Evolutionary conservation across 306 rosid species (phyloP), one percentile per base, ranked within the genome.

Genomic region (Prunus dulcis): DNA sequence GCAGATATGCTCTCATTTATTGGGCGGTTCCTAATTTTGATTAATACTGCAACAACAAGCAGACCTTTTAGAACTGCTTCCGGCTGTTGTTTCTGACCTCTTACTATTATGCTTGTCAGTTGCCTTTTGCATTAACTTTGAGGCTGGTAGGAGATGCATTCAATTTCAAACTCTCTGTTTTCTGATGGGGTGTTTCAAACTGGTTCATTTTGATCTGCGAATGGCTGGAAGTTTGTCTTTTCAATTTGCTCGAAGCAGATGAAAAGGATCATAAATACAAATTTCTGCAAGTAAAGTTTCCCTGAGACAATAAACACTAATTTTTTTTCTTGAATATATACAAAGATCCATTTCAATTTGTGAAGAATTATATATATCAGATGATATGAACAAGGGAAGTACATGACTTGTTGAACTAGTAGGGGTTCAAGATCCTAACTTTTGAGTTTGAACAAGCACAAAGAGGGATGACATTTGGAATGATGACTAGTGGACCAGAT

Each of bases 21-120:
- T 30, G 88, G 90, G 4, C 92, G 96, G 93, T 79, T 91, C 84
- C 89, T 85, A 84, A 82, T 76, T 28, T 69, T 51, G 27, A 11
- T 22, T 72, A 53, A 12, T 53, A 7, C 32, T 47, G 45, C 62
- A 50, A 56, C 27, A 38, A 38, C 2, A 50, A 27, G 23, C 52
- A 19, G 9, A 6, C 34, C 32, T 18, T 22, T 15, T 15, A 4
- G 23, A 5, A 0, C 6, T 62, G 19, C 15, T 62, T 6, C n/a
- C 17, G 64, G 34, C 67, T 62, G 67, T 18, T 15, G 25, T 64
- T 64, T 64, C 22, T 9, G 27, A 64, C 49, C 10, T 64, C 25
- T n/a, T 28, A 18, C 14, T 67, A 3, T 5, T 23, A 12, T 19
- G 38, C 7, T 34, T 13, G 55, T 9, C 76, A 58, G 12, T 57